Evolutionary conservation across 441 rosid species (phyloP).

Genomic region (Adansonia madagascariensis): DNA sequence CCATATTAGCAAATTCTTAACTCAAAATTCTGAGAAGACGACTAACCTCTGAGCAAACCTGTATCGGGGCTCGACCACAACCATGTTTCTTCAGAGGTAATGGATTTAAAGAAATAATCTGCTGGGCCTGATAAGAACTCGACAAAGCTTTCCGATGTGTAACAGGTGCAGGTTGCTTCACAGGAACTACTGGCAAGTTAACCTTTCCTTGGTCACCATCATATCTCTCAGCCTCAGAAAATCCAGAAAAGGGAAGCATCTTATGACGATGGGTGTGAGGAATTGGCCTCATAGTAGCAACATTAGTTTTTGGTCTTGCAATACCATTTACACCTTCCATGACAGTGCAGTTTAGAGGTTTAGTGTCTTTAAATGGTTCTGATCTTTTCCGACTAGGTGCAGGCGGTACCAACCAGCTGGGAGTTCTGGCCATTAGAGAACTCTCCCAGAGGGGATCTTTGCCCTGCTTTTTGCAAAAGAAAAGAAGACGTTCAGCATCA

Average conservation of each 20-base stretch:
- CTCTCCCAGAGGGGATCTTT: conserved; percentile 39
- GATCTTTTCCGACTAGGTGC: conserved; percentile 73
- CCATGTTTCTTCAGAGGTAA: conserved; percentile 94
- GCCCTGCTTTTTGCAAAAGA: conserved; percentile 60
- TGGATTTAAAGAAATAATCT: conserved; percentile 85
- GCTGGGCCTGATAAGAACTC: conserved; percentile 84
- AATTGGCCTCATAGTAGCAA: conserved; percentile 88
- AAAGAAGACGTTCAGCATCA: conserved; percentile 90
- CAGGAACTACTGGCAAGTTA: conserved; percentile 58
- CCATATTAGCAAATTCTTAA: conserved; percentile 14
- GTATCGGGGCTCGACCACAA: conserved; percentile 96
- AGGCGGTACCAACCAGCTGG: conserved; percentile 84
- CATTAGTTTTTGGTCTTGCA: conserved; percentile 49
- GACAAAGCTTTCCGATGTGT: conserved; percentile 75
- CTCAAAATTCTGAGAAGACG: conserved; percentile 11
- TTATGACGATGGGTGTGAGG: conserved; percentile 79
- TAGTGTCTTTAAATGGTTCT: conserved; percentile 56
- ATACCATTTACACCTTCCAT: conserved; percentile 57
- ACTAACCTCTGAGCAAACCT: conserved; percentile 90
- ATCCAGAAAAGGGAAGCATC: conserved; percentile 80
- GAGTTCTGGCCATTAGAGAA: conserved; percentile 46
- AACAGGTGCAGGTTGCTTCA: conserved; percentile 65
- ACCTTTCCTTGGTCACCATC: conserved; percentile 76
- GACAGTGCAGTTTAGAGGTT: conserved; percentile 38
- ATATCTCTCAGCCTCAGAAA: conserved; percentile 69